Evolutionary conservation across 495 filamentous ascomycete species (phyloP), one percentile per base, ranked within the genome.

Genomic region (Durotheca rogersii): DNA sequence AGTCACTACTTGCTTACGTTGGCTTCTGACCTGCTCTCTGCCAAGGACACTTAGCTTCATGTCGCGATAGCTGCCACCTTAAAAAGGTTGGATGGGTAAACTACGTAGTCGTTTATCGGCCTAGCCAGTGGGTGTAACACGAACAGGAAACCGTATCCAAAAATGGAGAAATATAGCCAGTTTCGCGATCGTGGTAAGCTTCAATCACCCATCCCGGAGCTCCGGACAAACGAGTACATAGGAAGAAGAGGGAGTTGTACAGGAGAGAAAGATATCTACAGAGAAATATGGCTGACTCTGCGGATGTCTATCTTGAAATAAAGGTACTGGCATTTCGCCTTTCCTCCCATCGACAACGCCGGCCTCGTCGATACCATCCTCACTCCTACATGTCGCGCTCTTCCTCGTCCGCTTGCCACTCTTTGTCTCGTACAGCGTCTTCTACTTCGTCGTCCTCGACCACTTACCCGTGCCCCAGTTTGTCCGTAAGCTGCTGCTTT

Each of bases 81-180:
- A n/a, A 32, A 36, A 33, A 9, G 21, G n/a, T n/a, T n/a, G n/a
- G n/a, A n/a, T n/a, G n/a, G n/a, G n/a, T n/a, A n/a, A n/a, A n/a
- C n/a, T n/a, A n/a, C n/a, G n/a, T n/a, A n/a, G n/a, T n/a, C n/a
- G n/a, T n/a, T n/a, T n/a, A n/a, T n/a, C n/a, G n/a, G n/a, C n/a
- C n/a, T n/a, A n/a, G n/a, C n/a, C n/a, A n/a, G n/a, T n/a, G n/a
- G n/a, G n/a, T n/a, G n/a, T n/a, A n/a, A n/a, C n/a, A n/a, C n/a
- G n/a, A n/a, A n/a, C n/a, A n/a, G n/a, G n/a, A n/a, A n/a, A n/a
- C n/a, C n/a, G n/a, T n/a, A 41, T 10, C 9, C 19, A 38, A 66
- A 11, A 20, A 98, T 98, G 93, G 93, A 98, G 80, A 96, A 95
- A 69, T 97, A 89, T 68, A 92, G 90, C 7, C 90, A 96, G 67